These are phyloP conservation scores for Nasturtium officinale DNA, from an alignment of 345 rosid species.

Conservation along the genomic window DNA sequence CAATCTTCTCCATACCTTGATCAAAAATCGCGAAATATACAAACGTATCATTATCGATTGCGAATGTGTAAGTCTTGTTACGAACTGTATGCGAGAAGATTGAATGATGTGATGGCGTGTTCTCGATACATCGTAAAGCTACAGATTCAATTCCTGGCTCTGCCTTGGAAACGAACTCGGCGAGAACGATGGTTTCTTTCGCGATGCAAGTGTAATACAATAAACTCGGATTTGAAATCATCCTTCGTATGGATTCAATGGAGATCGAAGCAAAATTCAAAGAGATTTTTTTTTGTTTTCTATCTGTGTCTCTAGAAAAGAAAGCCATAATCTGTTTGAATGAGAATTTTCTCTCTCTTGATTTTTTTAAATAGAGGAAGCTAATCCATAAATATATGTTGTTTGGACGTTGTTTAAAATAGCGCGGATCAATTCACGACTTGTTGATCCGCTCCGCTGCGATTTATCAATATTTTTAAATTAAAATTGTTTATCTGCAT, in stretches of 20 bases:
- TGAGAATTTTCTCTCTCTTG: too few species aligned
- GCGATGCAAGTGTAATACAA: constrained; percentile 72
- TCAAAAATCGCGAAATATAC: constrained; percentile 64
- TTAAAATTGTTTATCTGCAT: too few species aligned
- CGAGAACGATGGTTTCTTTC: constrained; percentile 60
- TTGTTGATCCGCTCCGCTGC: too few species aligned
- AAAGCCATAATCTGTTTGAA: constrained; percentile 13
- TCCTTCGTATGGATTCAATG: background rate
- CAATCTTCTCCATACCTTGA: constrained; percentile 50
- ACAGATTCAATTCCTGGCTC: constrained; percentile 59
- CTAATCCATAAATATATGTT: background rate
- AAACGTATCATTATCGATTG: constrained; percentile 57
- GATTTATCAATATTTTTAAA: too few species aligned
- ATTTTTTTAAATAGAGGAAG: background rate
- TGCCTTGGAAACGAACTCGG: constrained; percentile 56
- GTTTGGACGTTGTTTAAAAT: background rate
- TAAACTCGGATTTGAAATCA: constrained; percentile 66
- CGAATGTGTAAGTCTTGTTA: constrained; percentile 59
- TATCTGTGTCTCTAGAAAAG: background rate
- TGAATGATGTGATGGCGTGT: constrained; percentile 73
- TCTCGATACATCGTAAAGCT: constrained; percentile 63
- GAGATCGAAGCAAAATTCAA: constrained; percentile 12
- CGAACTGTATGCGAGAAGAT: constrained; percentile 67
- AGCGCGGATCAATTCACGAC: too few species aligned
- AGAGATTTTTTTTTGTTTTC: background rate